Evolutionary conservation across 2,329 filamentous ascomycete species (phyloP), one percentile per base, ranked within the genome.

Genomic region (Beauveria brongniartii): DNA sequence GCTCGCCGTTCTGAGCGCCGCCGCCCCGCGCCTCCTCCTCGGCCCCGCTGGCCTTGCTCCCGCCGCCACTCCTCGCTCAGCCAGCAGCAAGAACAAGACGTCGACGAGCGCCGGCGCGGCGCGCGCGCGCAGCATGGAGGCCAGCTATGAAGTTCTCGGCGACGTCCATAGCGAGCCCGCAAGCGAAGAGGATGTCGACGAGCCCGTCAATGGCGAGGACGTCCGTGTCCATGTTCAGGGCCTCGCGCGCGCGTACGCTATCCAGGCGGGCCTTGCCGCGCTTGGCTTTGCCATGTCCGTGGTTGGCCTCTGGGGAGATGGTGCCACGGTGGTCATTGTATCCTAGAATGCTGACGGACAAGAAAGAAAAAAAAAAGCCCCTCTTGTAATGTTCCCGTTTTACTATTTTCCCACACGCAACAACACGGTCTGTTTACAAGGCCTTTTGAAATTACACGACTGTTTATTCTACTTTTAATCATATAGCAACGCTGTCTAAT

Each of bases 71-170:
- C 73, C 68, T 63, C 55, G 55, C 2, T 24, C 55, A 12, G 22
- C 9, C 12, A 37, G 2, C 12, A 14, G 34, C 34, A 37, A 37
- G 2, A 37, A 16, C 3, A 37, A 37, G 34, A 37, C 34, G 12
- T 37, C 12, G 10, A 20, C n/a, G n/a, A 40, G 5, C 5, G 22
- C 12, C 24, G 68, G 59, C 61, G 59, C 56, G 37, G 64, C 37
- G 41, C 65, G 55, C 69, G 76, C 63, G 69, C 74, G 63, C 79
- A 79, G 34, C 63, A 82, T 90, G 78, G 88, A 91, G 72, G 82
- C 84, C 51, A 90, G 84, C 78, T 90, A 89, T 74, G 87, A 91
- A 74, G 82, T 89, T 10, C 76, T 89, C 26, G 79, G 81, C 48
- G 79, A 85, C 30, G 73, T 77, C n/a, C 75, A 76, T 64, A 80